A percentile compares a stretch with the other conserved stretches of the same genome.
These are phyloP conservation scores for Trichoderma sp. DNA, from an alignment of 2,329 filamentous ascomycete genomes.

Conservation along the genomic window DNA sequence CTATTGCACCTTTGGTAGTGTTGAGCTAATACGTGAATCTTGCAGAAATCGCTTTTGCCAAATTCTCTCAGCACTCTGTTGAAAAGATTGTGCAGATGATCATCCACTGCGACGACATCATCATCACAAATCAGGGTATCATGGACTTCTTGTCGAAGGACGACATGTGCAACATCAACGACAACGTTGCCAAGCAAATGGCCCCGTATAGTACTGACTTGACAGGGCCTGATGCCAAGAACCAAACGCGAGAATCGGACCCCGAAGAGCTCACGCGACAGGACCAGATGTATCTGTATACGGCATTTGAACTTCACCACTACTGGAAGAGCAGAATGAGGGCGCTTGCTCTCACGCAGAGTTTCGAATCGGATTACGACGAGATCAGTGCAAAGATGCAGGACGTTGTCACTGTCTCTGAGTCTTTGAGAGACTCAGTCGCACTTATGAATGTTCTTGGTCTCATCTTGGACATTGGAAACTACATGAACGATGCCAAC, in stretches of 20 bases:
- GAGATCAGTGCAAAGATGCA: conserved; percentile 82
- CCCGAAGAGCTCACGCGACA: conserved; percentile 85
- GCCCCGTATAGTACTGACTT: conserved; percentile 95
- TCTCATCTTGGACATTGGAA: conserved; percentile 94
- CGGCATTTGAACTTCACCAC: conserved; percentile 89
- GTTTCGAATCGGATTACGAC: conserved; percentile 84
- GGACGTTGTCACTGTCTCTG: conserved; percentile 81
- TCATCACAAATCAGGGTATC: conserved; percentile 83
- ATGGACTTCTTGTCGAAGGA: conserved; percentile 97
- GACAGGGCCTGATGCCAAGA: conserved; percentile 81
- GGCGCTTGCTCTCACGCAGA: conserved; percentile 78
- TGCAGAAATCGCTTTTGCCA: conserved; percentile 81
- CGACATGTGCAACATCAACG: conserved; percentile 86
- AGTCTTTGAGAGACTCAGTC: conserved; percentile 85
- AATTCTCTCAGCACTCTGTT: conserved; percentile 79
- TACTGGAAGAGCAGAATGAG: conserved; percentile 99
- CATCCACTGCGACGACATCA: conserved; percentile 87
- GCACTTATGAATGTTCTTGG: conserved; percentile 94
- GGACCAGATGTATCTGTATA: conserved; percentile 92
- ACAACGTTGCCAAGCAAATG: conserved; percentile 87
- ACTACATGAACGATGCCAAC: conserved; percentile 99
- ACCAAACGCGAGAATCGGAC: conserved; percentile 77
- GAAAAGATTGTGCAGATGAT: conserved; percentile 90
- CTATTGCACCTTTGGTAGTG: neutral
- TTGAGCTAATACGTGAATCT: conserved; percentile 26